A percentile compares a stretch with the other conserved stretches of the same genome.
phyloP scores from a whole-genome alignment of 179 eudicot genomes.

The Drosera spatulata region DNA sequence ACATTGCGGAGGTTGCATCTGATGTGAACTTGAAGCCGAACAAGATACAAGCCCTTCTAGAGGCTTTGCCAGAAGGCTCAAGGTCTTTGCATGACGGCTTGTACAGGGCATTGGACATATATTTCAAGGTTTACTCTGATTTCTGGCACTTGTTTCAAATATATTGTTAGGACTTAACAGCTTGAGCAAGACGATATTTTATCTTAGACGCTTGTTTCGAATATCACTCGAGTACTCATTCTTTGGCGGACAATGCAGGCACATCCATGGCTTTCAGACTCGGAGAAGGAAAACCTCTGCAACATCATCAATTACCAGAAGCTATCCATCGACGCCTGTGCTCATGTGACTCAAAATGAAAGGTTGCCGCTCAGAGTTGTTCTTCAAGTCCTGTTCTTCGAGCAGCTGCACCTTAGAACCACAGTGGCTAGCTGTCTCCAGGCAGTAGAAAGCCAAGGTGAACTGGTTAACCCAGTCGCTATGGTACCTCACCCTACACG shows the following conservation, averaged over 20 bases:
- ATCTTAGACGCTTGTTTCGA: too few relatives aligned
- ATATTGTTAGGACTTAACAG: background rate
- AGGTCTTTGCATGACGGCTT: slow-evolving; percentile 89
- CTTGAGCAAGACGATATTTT: background rate
- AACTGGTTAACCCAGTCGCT: slow-evolving; percentile 21
- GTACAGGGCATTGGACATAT: slow-evolving; percentile 84
- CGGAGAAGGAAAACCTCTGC: slow-evolving; percentile 81
- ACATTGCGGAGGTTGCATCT: slow-evolving; percentile 92
- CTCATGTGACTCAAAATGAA: slow-evolving; percentile 91
- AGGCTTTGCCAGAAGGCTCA: slow-evolving; percentile 77
- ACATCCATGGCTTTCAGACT: slow-evolving; percentile 79
- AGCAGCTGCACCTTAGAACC: slow-evolving; percentile 76
- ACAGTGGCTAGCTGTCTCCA: slow-evolving; percentile 66
- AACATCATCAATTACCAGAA: slow-evolving; percentile 67
- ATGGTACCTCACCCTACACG: slow-evolving; percentile 21
- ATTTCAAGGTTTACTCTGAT: slow-evolving; percentile 63
- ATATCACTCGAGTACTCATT: background rate
- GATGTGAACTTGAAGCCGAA: slow-evolving; percentile 85
- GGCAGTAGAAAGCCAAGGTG: slow-evolving; percentile 34
- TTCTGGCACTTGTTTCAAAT: background rate
- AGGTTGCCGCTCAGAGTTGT: slow-evolving; percentile 75
- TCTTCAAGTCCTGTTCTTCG: slow-evolving; percentile 86
- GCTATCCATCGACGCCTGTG: slow-evolving; percentile 94
- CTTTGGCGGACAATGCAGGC: slow-evolving; percentile 36
- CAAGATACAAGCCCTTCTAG: slow-evolving; percentile 64